phyloP scores from a whole-genome alignment of 805 yeast species.

The Pichia sporocuriosa region DNA sequence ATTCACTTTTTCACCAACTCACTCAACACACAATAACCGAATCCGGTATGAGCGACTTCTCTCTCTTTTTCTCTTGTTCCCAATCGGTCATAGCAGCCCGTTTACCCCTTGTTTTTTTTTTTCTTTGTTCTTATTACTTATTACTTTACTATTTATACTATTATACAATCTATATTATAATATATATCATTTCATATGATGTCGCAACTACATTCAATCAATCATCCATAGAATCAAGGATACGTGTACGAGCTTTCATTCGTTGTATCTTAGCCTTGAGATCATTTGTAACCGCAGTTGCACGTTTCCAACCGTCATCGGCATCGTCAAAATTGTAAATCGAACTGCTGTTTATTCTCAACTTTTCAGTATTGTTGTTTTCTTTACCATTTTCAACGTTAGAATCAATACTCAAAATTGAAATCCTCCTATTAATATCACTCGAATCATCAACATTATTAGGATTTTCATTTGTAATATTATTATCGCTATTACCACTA shows the following conservation, averaged over 20 bases:
- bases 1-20: no score
- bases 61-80: no score
- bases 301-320: slow-evolving; percentile 79
- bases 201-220: no score
- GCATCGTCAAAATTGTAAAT: slow-evolving; percentile 35
- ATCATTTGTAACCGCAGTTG: slow-evolving; percentile 83
- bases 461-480: slow-evolving; percentile 5
- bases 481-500: neutral
- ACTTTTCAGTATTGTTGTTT: slow-evolving; percentile 11
- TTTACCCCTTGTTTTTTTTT: no score
- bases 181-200: no score
- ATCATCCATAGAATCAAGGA: slow-evolving; percentile 16
- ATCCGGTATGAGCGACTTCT: no score
- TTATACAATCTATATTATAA: neutral
- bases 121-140: no score
- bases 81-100: no score
- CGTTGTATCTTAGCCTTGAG: slow-evolving; percentile 81
- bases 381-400: slow-evolving; percentile 11
- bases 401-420: slow-evolving; percentile 28
- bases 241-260: slow-evolving; percentile 60
- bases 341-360: slow-evolving; percentile 13
- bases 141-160: no score
- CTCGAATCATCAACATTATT: slow-evolving; percentile 9
- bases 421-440: slow-evolving; percentile 29
- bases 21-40: no score